Base-by-base conservation (phyloP, 768 basidiomycete species). In the Pleurotus pulmonarius region DNA sequence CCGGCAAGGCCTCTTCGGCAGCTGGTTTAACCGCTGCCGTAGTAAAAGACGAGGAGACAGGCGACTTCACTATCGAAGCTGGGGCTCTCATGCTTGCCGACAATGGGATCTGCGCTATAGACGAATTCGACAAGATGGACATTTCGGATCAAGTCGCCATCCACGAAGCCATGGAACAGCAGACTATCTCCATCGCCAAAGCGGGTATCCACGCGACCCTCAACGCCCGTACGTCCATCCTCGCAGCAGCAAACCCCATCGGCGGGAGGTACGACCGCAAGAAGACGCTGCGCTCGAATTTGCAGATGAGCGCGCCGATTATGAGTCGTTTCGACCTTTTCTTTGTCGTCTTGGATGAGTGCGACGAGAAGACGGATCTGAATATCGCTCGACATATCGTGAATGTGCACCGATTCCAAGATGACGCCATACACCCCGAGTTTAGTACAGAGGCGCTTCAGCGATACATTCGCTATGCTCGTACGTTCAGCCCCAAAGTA, bases 121-220 rank as follows among this genome's bases (percentile, higher is more conserved):
- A 99, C 74, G 97, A 98, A 72, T 99, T 99, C 66, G 97, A 99
- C 82, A 99, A 99, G 73, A 99, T 99, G 97, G 96, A 98, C 69
- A 86, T 98, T 52, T 87, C 92, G 0, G 97, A 98, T 70, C 97
- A 98, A 70, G 94, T 98, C 43, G 97, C 97, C 37, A 98, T 99
- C 64, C 97, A 99, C 79, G 96, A 98, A 79, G 96, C 96, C 6
- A 98, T 98, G 96, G 96, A 98, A 86, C 96, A 98, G 74, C 95
- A 98, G 74, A 98, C 96, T 1, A 98, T 98, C 64, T 97, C 94
- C 25, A 98, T 98, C 60, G 97, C 97, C 41, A 99, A 99, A 70
- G 97, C 97, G 2, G 97, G 97, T 56, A 99, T 99, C 62, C 96
- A 98, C 64, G 96, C 97, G 0, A 99, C 97, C 0, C 81, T 99